phyloP scores from a whole-genome alignment of 208 protist genomes.

The Wallacemonas sp. region DNA sequence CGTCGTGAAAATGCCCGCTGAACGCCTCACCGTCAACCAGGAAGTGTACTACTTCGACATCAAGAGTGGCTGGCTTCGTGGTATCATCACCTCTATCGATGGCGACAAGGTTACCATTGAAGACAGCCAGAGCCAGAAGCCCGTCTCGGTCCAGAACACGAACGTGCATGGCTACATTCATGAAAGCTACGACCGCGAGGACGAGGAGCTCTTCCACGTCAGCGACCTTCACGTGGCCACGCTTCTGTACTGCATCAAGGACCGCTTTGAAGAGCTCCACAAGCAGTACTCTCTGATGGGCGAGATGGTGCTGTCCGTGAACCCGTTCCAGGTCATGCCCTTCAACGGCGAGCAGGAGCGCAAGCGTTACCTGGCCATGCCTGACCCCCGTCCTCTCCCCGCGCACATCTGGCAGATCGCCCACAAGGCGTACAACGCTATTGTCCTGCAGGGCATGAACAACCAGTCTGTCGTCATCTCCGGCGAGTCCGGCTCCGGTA shows the following conservation, averaged over 20 bases:
- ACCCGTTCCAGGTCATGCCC: conserved; percentile 88
- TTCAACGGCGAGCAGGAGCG: conserved; percentile 84
- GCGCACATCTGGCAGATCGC: conserved; percentile 92
- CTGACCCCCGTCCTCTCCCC: conserved; percentile 55
- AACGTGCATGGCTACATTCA: conserved; percentile 78
- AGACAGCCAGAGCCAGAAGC: conserved; percentile 28
- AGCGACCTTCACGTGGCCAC: conserved; percentile 90
- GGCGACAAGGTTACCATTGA: conserved; percentile 54
- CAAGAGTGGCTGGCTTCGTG: conserved; percentile 79
- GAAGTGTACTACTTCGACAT: conserved; percentile 77
- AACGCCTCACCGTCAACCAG: conserved; percentile 73
- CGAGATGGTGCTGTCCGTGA: conserved; percentile 93
- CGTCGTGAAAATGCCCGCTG: conserved; percentile 44
- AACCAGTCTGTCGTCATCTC: conserved; percentile 93
- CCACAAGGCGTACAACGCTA: conserved; percentile 82
- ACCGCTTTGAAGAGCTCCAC: conserved; percentile 78
- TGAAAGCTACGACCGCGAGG: conserved; percentile 68
- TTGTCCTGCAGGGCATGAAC: conserved; percentile 67
- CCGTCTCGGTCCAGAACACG: conserved; percentile 32
- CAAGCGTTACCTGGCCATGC: conserved; percentile 63
- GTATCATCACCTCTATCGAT: conserved; percentile 43
- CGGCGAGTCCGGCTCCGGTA: conserved; percentile 96
- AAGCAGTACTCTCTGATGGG: conserved; percentile 92
- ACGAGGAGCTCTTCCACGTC: conserved; percentile 83
- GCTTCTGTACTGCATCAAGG: conserved; percentile 90